Conservation (phyloP, 176 grass and related monocot genomes). For the Aegilops umbellulata region DNA sequence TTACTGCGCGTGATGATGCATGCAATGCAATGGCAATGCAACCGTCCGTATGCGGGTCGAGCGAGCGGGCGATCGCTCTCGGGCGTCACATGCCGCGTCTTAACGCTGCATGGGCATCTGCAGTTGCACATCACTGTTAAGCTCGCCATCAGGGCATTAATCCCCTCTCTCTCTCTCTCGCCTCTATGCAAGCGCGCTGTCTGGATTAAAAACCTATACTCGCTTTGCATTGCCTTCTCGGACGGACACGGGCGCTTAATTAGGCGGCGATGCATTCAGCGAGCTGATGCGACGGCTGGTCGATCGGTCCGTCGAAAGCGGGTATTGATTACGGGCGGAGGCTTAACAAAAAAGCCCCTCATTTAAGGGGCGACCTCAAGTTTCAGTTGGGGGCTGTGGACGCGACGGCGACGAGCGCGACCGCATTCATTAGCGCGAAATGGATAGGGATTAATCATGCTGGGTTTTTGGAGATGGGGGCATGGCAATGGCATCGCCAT, state of each 20-base stretch:
- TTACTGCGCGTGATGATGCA: constrained; percentile 9
- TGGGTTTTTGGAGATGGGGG: neutral
- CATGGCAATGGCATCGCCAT: neutral
- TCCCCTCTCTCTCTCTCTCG: neutral
- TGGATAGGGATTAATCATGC: neutral
- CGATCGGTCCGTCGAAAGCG: constrained; percentile 21
- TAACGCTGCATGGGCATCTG: constrained; percentile 50
- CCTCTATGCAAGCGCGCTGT: neutral
- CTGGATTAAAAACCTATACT: neutral
- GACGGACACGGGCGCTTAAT: neutral
- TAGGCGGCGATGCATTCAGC: neutral
- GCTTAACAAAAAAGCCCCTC: neutral
- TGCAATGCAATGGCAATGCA: neutral
- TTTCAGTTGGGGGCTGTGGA: constrained; percentile 42
- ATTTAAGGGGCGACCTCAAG: constrained; percentile 10
- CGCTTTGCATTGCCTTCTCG: neutral
- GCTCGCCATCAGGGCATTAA: constrained; percentile 20
- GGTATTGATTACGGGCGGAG: neutral
- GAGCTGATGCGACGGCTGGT: constrained; percentile 7
- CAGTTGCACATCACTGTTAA: constrained; percentile 52
- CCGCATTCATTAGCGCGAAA: constrained; percentile 28
- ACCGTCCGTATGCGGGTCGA: neutral
- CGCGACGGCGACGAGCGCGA: neutral
- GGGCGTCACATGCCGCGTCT: constrained; percentile 34
- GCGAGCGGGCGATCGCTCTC: constrained; percentile 12